Percentiles rank a stretch among this genome's conserved stretches.
Conservation (phyloP, 495 filamentous ascomycete genomes). For the Articulospora tetracladia region DNA sequence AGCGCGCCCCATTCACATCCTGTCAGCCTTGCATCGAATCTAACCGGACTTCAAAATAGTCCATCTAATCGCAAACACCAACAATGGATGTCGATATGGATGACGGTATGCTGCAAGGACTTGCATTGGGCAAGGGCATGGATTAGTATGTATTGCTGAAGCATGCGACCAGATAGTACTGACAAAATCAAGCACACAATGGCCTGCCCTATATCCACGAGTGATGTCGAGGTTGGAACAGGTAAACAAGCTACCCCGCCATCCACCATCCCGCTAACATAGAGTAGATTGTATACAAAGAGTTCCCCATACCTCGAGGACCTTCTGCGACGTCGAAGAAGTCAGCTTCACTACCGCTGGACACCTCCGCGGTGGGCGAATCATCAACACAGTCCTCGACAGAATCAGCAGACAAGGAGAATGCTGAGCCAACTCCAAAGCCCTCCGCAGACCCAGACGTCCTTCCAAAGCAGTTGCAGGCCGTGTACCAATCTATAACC, state of each 20-base stretch:
- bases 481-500: slow-evolving; percentile 62
- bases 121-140: slow-evolving; percentile 64
- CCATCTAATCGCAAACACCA: slow-evolving; percentile 24
- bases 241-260: slow-evolving; percentile 31
- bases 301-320: slow-evolving; percentile 20
- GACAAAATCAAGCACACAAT: slow-evolving; percentile 43
- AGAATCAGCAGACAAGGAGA: slow-evolving; percentile 25
- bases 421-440: slow-evolving; percentile 18
- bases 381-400: slow-evolving; percentile 8
- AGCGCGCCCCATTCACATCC: neutral
- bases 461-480: slow-evolving; percentile 60
- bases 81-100: slow-evolving; percentile 33
- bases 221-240: slow-evolving; percentile 50
- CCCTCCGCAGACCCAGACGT: slow-evolving; percentile 19
- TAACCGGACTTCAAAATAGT: slow-evolving; percentile 11
- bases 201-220: slow-evolving; percentile 47
- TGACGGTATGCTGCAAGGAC: slow-evolving; percentile 58
- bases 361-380: neutral
- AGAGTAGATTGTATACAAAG: slow-evolving; percentile 17
- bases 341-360: neutral
- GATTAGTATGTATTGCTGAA: slow-evolving; percentile 53
- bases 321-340: neutral
- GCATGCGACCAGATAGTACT: slow-evolving; percentile 22
- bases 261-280: neutral
- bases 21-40: neutral